These are phyloP conservation scores for Cutaneotrichosporon cyanovorans DNA, from an alignment of 1,284 basidiomycete genomes.

Conservation along the genomic window DNA sequence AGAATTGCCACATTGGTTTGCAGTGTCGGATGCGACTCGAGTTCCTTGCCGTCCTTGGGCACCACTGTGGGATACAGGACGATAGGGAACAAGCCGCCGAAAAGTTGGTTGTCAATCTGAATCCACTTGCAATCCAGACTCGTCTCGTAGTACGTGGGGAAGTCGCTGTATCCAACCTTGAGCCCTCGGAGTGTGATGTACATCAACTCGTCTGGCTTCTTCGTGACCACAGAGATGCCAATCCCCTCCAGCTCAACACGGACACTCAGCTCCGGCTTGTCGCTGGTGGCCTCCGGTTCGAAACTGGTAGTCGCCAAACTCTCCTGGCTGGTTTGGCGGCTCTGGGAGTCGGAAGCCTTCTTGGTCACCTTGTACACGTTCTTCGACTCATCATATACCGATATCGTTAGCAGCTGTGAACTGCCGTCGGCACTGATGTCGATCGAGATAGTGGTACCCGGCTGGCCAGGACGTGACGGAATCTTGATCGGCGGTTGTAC, in stretches of 20 bases:
- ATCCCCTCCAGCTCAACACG: slow-evolving; percentile 80
- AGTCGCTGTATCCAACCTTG: slow-evolving; percentile 80
- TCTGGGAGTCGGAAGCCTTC: slow-evolving; percentile 28
- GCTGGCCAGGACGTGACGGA: slow-evolving; percentile 9
- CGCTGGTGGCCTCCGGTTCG: slow-evolving; percentile 72
- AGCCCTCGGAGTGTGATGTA: slow-evolving; percentile 76
- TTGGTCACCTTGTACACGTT: slow-evolving; percentile 82
- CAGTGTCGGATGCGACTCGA: slow-evolving; percentile 81
- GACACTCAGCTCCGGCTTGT: slow-evolving; percentile 61
- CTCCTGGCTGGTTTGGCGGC: slow-evolving; percentile 18
- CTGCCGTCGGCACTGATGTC: slow-evolving; percentile 88
- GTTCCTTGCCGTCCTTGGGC: slow-evolving; percentile 67
- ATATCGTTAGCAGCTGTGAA: slow-evolving; percentile 79
- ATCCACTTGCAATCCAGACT: slow-evolving; percentile 80
- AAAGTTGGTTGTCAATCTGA: slow-evolving; percentile 96
- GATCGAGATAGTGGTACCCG: slow-evolving; percentile 68
- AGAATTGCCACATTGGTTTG: slow-evolving; percentile 82
- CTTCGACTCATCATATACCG: slow-evolving; percentile 74
- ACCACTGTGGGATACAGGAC: slow-evolving; percentile 92
- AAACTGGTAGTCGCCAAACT: slow-evolving; percentile 54
- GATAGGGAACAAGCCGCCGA: slow-evolving; percentile 92
- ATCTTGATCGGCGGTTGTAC: slow-evolving; percentile 86
- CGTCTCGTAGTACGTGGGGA: slow-evolving; percentile 69
- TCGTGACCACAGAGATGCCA: slow-evolving; percentile 87
- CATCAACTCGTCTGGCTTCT: slow-evolving; percentile 77